Conservation (phyloP, 73 alveolate genomes). For the Breviolum minutum region DNA sequence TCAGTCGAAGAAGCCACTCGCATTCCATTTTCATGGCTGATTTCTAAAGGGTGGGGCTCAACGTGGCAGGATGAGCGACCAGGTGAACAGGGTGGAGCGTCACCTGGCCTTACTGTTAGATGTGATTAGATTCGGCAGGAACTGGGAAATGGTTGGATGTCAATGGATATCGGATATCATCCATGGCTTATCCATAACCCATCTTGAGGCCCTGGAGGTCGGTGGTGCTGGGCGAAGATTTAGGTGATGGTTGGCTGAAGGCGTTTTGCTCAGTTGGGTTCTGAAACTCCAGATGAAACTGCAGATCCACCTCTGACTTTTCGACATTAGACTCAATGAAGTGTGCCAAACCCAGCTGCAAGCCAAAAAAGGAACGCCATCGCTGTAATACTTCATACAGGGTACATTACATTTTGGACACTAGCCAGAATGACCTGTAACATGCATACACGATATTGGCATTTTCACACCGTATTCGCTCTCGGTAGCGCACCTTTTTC, state of each 20-base stretch:
- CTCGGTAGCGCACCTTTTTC: too few species aligned
- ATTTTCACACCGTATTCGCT: too few species aligned
- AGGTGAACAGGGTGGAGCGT: constrained; percentile 88
- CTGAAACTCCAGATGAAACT: too few species aligned
- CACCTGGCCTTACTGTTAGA: background rate
- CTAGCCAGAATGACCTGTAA: too few species aligned
- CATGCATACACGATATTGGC: too few species aligned
- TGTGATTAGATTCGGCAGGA: background rate
- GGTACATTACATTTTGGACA: too few species aligned
- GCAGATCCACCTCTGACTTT: too few species aligned
- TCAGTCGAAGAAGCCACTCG: background rate
- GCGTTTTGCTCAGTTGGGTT: background rate
- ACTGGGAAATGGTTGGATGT: background rate
- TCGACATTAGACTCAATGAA: too few species aligned
- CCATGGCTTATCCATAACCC: background rate
- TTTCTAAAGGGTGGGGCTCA: background rate
- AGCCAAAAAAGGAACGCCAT: too few species aligned
- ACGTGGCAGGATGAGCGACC: constrained; percentile 59
- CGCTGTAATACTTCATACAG: too few species aligned
- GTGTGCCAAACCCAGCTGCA: too few species aligned
- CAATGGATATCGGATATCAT: background rate
- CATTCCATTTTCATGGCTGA: background rate
- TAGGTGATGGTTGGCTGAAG: constrained; percentile 93
- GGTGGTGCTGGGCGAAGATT: constrained; percentile 68
- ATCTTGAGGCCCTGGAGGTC: constrained; percentile 73